Evolutionary conservation across 2,329 filamentous ascomycete species (phyloP).

Genomic region (Xylaria arbuscula): DNA sequence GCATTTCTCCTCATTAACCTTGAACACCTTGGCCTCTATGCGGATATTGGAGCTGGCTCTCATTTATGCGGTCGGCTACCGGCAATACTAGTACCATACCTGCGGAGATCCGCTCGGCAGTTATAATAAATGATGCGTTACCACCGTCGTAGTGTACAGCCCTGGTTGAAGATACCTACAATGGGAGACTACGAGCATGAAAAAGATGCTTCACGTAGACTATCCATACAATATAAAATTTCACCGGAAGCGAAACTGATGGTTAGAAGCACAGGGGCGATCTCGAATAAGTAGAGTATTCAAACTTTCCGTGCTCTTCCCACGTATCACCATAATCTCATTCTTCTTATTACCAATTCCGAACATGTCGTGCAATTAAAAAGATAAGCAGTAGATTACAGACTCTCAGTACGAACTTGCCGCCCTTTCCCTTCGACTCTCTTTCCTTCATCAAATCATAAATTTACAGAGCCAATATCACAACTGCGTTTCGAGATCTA

Average conservation of each 20-base stretch:
- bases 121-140: constrained; percentile 20
- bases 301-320: background rate
- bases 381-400: too few relatives aligned
- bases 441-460: too few relatives aligned
- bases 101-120: constrained; percentile 28
- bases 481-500: too few relatives aligned
- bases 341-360: background rate
- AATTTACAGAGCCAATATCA: too few relatives aligned
- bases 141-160: background rate
- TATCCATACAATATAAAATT: background rate
- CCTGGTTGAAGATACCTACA: background rate
- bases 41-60: constrained; percentile 21
- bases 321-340: background rate
- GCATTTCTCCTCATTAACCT: constrained; percentile 21
- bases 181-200: background rate
- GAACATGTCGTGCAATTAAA: too few relatives aligned
- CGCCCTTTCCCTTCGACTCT: too few relatives aligned
- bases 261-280: background rate
- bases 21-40: constrained; percentile 21
- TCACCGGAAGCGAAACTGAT: too few relatives aligned
- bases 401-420: too few relatives aligned
- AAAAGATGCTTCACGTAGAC: background rate
- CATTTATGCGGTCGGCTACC: constrained; percentile 38
- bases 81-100: constrained; percentile 25
- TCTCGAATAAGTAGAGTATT: background rate